Conservation (phyloP, 2,329 filamentous ascomycete genomes). For the Corinectria fuckeliana region DNA sequence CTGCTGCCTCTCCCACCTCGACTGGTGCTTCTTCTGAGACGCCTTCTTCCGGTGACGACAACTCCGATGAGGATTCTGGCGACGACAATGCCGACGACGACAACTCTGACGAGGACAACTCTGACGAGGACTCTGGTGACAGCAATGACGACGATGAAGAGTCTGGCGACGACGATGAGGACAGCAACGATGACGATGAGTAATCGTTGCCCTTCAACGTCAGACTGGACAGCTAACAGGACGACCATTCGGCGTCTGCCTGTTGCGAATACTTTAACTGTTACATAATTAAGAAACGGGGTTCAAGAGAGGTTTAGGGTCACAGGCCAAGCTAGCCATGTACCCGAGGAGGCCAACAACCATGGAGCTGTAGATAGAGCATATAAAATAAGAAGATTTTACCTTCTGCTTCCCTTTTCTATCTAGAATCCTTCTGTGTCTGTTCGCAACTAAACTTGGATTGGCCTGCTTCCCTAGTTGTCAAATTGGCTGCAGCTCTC, state of each 20-base stretch:
- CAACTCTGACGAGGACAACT: slow-evolving; percentile 7
- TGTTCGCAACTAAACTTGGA: not conserved
- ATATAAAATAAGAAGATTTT: not conserved
- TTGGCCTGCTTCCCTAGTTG: not conserved
- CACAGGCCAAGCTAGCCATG: not conserved
- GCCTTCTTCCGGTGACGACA: slow-evolving; percentile 7
- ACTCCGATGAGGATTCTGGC: not conserved
- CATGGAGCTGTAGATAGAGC: not conserved
- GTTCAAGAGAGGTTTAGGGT: slow-evolving; percentile 1
- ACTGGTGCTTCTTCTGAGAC: not conserved
- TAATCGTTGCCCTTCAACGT: not conserved
- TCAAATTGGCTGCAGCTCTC: not conserved
- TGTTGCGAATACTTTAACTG: slow-evolving; percentile 1
- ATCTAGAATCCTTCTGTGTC: not conserved
- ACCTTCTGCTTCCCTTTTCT: too few relatives aligned
- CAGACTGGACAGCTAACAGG: not conserved
- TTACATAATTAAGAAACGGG: slow-evolving; percentile 2
- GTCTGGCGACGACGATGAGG: not conserved
- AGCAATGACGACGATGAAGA: slow-evolving; percentile 6
- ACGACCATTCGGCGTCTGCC: not conserved
- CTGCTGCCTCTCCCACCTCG: not conserved
- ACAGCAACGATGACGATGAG: not conserved
- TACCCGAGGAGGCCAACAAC: not conserved
- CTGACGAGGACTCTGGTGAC: slow-evolving; percentile 1
- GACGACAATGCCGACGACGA: not conserved